Percentiles rank a stretch among this genome's conserved stretches.
phyloP scores from a whole-genome alignment of 805 yeast genomes.

The Candida saitoana region DNA sequence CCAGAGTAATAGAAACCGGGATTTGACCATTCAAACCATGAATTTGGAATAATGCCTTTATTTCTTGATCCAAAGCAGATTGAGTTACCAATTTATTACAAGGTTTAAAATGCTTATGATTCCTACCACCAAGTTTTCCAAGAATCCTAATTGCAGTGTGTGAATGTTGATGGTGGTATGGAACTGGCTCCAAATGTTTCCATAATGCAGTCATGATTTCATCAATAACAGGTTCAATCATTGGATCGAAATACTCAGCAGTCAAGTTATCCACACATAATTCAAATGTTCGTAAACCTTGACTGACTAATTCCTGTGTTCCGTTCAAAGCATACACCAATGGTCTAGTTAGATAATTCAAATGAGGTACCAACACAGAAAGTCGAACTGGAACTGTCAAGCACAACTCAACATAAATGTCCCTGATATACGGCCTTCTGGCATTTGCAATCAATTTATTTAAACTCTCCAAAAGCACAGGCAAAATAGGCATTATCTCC shows the following conservation, averaged over 20 bases:
- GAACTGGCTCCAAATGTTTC: constrained; percentile 86
- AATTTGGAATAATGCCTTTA: constrained; percentile 63
- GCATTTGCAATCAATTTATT: constrained; percentile 81
- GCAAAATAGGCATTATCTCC: constrained; percentile 87
- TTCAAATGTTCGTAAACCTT: constrained; percentile 91
- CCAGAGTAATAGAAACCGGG: constrained; percentile 79
- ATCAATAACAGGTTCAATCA: constrained; percentile 91
- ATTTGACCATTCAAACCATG: constrained; percentile 60
- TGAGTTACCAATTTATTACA: constrained; percentile 60
- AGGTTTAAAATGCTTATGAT: constrained; percentile 77
- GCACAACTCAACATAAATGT: constrained; percentile 90
- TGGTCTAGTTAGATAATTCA: constrained; percentile 85
- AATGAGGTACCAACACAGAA: constrained; percentile 89
- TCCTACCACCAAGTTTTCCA: constrained; percentile 96
- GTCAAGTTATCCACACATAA: constrained; percentile 94
- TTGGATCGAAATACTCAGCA: constrained; percentile 95
- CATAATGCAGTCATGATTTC: constrained; percentile 93
- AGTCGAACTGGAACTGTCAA: constrained; percentile 93
- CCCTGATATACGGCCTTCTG: constrained; percentile 84
- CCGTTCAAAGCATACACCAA: constrained; percentile 87
- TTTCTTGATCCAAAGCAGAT: constrained; percentile 59
- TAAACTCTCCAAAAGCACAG: constrained; percentile 78
- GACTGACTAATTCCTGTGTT: constrained; percentile 85
- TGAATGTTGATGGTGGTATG: constrained; percentile 91
- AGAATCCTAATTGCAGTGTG: constrained; percentile 90